Evolutionary conservation across 495 filamentous ascomycete species (phyloP), one percentile per base, ranked within the genome.

Genomic region (Penicillium pulvis): DNA sequence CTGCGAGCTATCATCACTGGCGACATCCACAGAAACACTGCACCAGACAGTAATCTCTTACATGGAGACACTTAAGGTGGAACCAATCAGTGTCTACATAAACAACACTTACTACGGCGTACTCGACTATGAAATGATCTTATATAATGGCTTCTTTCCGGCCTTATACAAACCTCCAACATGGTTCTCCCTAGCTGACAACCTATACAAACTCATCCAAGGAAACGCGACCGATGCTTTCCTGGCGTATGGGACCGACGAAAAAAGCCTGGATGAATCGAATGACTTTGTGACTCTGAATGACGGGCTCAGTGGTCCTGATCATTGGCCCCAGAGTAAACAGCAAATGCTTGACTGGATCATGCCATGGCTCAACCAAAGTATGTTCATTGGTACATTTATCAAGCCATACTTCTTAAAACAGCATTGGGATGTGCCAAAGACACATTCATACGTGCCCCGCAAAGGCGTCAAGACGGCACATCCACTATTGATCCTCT

Each of bases 201-300:
- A 69, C 45, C 55, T 81, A 0, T 69, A 71, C 12, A 57, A 60
- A 24, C 60, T 75, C 6, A 62, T 79, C 1, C 52, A 66, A 26
- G 78, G 78, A 19, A 79, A 80, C 53, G 73, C 75, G 2, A 79
- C 75, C 8, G 55, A 57, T 14, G 74, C 73, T 0, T 78, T 73
- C 24, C 50, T 75, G 5, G 69, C 67, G 0, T 81, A 76, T 44
- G 63, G 54, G 0, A 51, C 46, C 26, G 41, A 51, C 4, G 24
- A 51, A 67, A 52, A 71, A 69, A 44, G 6, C 0, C 19, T n/a
- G 9, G 14, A 58, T 17, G 50, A 62, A 31, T 19, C 51, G 16
- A 24, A 45, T 16, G 30, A 55, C 16, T 43, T 63, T 24, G 26
- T 63, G 11, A 39, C 24, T 0, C 24, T 63, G 14, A 63, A 63